phyloP scores from a whole-genome alignment of 179 eudicot species.

The Heliamphora pulchella region DNA sequence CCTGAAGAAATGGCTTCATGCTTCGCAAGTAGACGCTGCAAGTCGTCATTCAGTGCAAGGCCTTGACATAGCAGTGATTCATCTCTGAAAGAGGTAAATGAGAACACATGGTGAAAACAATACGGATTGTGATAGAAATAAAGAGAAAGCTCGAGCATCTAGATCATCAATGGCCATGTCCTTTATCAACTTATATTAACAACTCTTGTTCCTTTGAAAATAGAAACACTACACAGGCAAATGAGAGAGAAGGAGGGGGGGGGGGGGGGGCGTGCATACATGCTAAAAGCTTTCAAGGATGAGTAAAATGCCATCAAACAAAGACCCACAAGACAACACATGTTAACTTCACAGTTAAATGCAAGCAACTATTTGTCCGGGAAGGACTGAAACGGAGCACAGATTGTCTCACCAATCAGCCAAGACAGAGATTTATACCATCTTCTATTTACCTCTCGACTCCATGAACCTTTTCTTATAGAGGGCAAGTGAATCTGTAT shows the following conservation, averaged over 20 bases:
- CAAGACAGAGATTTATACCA: not conserved
- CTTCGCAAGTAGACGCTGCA: slow-evolving; percentile 78
- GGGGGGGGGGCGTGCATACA: no score
- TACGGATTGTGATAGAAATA: not conserved
- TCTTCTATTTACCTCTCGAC: not conserved
- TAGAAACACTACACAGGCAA: not conserved
- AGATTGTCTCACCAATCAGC: not conserved
- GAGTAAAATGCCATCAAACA: not conserved
- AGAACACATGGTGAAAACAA: no score
- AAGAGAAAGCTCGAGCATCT: not conserved
- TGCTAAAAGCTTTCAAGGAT: not conserved
- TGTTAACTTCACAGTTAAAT: not conserved
- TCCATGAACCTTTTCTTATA: not conserved
- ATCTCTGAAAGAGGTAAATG: slow-evolving; percentile 47
- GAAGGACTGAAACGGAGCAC: not conserved
- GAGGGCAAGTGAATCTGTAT: not conserved
- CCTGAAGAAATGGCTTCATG: slow-evolving; percentile 75
- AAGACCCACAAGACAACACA: not conserved
- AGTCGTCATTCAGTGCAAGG: slow-evolving; percentile 82
- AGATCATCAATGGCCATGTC: not conserved
- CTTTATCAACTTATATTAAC: not conserved
- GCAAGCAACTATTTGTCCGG: not conserved
- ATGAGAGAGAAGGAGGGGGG: not conserved
- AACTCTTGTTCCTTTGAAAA: not conserved
- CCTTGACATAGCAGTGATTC: slow-evolving; percentile 92